Evolutionary conservation across 2,329 filamentous ascomycete genomes (phyloP).

Genomic region (Bisporella sp.): DNA sequence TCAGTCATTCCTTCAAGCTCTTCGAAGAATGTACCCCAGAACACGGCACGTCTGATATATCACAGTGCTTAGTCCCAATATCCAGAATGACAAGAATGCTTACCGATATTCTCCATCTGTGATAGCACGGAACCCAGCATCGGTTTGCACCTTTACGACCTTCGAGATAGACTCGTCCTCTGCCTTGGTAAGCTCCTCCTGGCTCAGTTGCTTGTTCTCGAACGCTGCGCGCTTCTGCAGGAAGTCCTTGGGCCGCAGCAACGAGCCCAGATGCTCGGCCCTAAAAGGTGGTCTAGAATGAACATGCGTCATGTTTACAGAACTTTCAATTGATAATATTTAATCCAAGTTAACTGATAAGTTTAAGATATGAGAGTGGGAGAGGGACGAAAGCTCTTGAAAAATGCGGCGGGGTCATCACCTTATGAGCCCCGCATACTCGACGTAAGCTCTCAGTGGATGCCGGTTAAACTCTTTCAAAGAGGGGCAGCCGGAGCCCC

Average conservation of each 20-base stretch:
- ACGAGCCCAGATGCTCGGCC: conserved; percentile 56
- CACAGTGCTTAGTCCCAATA: not conserved
- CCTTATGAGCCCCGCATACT: too few species aligned
- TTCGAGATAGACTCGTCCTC: conserved; percentile 52
- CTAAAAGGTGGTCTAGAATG: conserved; percentile 27
- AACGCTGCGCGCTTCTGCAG: conserved; percentile 41
- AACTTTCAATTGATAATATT: not conserved
- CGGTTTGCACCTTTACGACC: conserved; percentile 50
- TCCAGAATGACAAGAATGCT: not conserved
- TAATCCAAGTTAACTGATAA: too few species aligned
- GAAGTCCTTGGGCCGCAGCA: conserved; percentile 49
- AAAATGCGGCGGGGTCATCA: too few species aligned
- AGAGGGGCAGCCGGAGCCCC: too few species aligned
- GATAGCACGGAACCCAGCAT: conserved; percentile 48
- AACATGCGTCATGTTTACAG: conserved; percentile 4
- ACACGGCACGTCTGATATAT: conserved; percentile 39
- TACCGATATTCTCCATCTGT: conserved; percentile 49
- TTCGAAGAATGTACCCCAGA: conserved; percentile 21
- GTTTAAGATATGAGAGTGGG: too few species aligned
- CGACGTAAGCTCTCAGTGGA: too few species aligned
- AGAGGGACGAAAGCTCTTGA: too few species aligned
- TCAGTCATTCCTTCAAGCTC: conserved; percentile 23
- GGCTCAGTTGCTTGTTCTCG: conserved; percentile 29
- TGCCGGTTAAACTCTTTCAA: too few species aligned
- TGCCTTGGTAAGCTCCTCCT: conserved; percentile 36